Evolutionary conservation across 78 protist species (phyloP).

Genomic region (Mastigamoeba balamuthi): DNA sequence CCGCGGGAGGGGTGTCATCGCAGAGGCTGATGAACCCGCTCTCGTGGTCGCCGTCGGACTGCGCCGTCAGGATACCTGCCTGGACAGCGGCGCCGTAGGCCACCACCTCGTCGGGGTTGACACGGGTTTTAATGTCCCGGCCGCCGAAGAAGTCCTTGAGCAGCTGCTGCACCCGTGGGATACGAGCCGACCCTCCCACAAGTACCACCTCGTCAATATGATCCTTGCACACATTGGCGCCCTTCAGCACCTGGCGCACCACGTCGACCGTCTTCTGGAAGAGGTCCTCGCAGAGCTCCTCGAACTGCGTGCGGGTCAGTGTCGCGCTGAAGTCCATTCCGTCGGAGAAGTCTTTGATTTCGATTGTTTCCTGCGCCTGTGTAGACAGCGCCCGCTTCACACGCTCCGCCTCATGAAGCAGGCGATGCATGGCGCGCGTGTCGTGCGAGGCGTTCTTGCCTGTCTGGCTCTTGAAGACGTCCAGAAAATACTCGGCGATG

Average conservation of each 20-base stretch:
- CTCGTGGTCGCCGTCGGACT: neutral
- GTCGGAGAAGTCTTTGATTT: slow-evolving; percentile 89
- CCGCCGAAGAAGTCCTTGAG: slow-evolving; percentile 93
- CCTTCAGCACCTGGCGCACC: slow-evolving; percentile 77
- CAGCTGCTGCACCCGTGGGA: slow-evolving; percentile 91
- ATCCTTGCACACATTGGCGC: slow-evolving; percentile 68
- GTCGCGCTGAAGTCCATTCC: slow-evolving; percentile 85
- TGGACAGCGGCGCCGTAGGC: slow-evolving; percentile 99
- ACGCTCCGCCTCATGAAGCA: slow-evolving; percentile 90
- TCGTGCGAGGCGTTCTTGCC: slow-evolving; percentile 51
- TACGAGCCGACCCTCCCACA: slow-evolving; percentile 97
- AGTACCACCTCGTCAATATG: slow-evolving; percentile 84
- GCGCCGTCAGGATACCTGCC: slow-evolving; percentile 87
- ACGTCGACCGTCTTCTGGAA: slow-evolving; percentile 83
- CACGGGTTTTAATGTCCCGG: slow-evolving; percentile 72
- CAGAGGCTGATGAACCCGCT: too few relatives aligned
- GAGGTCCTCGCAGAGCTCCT: slow-evolving; percentile 86
- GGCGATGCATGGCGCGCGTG: slow-evolving; percentile 74
- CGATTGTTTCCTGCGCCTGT: slow-evolving; percentile 72
- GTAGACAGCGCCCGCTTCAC: slow-evolving; percentile 83
- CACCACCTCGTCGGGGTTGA: slow-evolving; percentile 99
- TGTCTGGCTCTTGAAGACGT: slow-evolving; percentile 78
- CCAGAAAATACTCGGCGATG: slow-evolving; percentile 68
- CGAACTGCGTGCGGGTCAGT: slow-evolving; percentile 95
- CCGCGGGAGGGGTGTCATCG: too few relatives aligned